Evolutionary conservation across 495 filamentous ascomycete genomes (phyloP).

Genomic region (Aspergillus sclerotiicarbonarius): DNA sequence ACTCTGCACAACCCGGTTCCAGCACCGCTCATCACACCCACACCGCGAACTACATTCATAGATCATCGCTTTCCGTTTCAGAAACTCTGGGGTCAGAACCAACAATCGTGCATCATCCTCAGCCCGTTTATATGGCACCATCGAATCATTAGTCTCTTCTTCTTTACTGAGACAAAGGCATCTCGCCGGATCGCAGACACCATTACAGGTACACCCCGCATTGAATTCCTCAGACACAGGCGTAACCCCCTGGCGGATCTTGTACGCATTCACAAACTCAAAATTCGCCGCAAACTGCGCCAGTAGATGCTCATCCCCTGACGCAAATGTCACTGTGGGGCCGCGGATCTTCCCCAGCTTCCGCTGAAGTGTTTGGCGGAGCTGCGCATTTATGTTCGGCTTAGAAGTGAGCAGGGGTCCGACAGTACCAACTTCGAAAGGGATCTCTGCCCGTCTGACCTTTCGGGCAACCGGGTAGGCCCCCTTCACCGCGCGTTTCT

Average conservation of each 20-base stretch:
- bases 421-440: conserved; percentile 8
- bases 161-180: conserved; percentile 43
- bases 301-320: conserved; percentile 22
- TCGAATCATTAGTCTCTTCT: conserved; percentile 31
- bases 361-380: conserved; percentile 20
- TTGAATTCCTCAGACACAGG: conserved; percentile 35
- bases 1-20: conserved; percentile 76
- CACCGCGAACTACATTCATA: conserved; percentile 82
- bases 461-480: conserved; percentile 25
- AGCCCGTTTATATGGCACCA: conserved; percentile 36
- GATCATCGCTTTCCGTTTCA: conserved; percentile 49
- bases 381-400: conserved; percentile 4
- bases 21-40: conserved; percentile 63
- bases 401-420: conserved; percentile 14
- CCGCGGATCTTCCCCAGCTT: conserved; percentile 31
- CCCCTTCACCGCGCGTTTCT: conserved; percentile 20
- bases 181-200: conserved; percentile 28
- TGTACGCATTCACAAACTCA: conserved; percentile 43
- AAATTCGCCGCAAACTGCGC: conserved; percentile 34
- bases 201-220: conserved; percentile 39
- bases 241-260: conserved; percentile 34
- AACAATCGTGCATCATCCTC: conserved; percentile 14
- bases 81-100: conserved; percentile 30
- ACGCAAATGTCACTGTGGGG: conserved; percentile 24
- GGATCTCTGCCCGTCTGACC: conserved; percentile 15